Evolutionary conservation across 116 monocot species (phyloP), one percentile per base, ranked within the genome.

Genomic region (Trichopus zeylanicus): DNA sequence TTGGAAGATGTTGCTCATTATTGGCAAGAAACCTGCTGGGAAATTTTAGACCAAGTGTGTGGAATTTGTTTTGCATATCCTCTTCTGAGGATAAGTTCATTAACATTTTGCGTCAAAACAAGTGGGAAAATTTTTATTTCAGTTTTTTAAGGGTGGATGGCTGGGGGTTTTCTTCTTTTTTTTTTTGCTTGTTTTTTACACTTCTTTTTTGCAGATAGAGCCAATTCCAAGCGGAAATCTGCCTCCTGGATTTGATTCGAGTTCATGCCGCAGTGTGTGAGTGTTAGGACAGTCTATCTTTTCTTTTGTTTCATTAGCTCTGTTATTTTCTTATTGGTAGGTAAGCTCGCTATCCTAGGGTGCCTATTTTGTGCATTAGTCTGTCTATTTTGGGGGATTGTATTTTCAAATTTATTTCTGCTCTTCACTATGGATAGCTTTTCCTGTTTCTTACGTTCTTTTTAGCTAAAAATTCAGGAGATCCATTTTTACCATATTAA

Each of bases 211-310:
- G 83, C 84, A 84, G 81, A 84, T 84, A 78, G 84, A 75, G 67
- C 84, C 84, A 46, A 78, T 84, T 30, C 70, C 79, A 67, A 88
- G 83, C 65, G 86, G 86, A 81, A 86, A 81, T 75, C 66, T 81
- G 75, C 86, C 81, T 75, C 81, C 86, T 66, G 81, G 77, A 19
- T 86, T 81, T 81, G 86, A 86, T 81, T 59, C 77, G 31, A 81
- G 74, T 72, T 68, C 81, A 77, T 86, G 86, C 75, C 86, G 86
- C 86, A 86, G 81, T 81, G 86, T 86, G 86, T 86, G 86, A 81
- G 86, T 84, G 68, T 31, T 72, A 51, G 72, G 83, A 33, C 52
- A 28, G 71, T 57, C 65, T 72, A n/a, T n/a, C n/a, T n/a, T n/a
- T n/a, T n/a, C n/a, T n/a, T n/a, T n/a, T n/a, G n/a, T n/a, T n/a